Evolutionary conservation across 2,329 filamentous ascomycete genomes (phyloP).

Genomic region (Botrytis fabae): DNA sequence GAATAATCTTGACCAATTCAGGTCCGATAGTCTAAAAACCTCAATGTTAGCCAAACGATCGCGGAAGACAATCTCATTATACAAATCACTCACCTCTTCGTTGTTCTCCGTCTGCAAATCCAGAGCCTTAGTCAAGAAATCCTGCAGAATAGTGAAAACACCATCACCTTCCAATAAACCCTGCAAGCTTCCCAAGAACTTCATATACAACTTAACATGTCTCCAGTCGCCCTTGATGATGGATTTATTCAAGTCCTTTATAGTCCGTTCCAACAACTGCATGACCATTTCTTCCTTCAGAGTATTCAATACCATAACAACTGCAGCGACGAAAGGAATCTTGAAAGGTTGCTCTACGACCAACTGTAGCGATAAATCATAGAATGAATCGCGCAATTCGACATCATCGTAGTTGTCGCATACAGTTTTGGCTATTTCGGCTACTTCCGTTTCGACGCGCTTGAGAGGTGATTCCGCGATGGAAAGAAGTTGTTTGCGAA

Average conservation of each 20-base stretch:
- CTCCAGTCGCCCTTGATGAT: conserved; percentile 79
- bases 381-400: conserved; percentile 71
- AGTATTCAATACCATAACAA: conserved; percentile 77
- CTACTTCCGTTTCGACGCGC: conserved; percentile 76
- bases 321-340: conserved; percentile 89
- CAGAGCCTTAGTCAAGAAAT: conserved; percentile 88
- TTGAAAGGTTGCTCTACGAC: conserved; percentile 92
- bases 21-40: conserved; percentile 61
- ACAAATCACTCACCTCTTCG: conserved; percentile 70
- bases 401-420: conserved; percentile 85
- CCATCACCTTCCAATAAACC: conserved; percentile 79
- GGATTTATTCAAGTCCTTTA: conserved; percentile 62
- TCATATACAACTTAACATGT: conserved; percentile 84
- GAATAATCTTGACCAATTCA: conserved; percentile 94
- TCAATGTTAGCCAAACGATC: conserved; percentile 23
- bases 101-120: conserved; percentile 90
- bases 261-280: conserved; percentile 66
- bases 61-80: conserved; percentile 30
- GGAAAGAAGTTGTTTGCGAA: conserved; percentile 75
- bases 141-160: conserved; percentile 79
- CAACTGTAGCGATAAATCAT: conserved; percentile 73
- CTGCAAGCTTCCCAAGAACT: conserved; percentile 86
- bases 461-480: conserved; percentile 81
- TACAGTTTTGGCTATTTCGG: conserved; percentile 71
- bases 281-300: conserved; percentile 72